Percentiles rank a stretch among this genome's conserved stretches.
These are phyloP conservation scores for Lanmaoa pseudosensibilis DNA, from an alignment of 768 basidiomycete species.

Conservation along the genomic window DNA sequence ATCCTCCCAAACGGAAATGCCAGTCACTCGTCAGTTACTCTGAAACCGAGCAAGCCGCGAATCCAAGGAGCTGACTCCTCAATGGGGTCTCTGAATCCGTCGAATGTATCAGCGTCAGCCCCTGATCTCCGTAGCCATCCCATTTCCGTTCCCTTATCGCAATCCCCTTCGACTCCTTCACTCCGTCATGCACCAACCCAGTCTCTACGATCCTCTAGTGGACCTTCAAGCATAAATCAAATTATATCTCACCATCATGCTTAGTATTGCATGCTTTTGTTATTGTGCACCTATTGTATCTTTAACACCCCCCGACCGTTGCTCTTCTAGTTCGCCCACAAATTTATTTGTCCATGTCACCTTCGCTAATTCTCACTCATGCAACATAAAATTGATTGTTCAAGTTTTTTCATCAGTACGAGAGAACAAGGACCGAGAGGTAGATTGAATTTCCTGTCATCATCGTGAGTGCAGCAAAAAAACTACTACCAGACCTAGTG, in stretches of 20 bases:
- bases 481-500: slow-evolving; percentile 9
- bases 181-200: slow-evolving; percentile 14
- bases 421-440: neutral
- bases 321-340: neutral
- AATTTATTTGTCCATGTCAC: neutral
- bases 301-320: slow-evolving; percentile 8
- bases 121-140: slow-evolving; percentile 26
- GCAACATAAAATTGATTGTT: neutral
- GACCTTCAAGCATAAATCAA: slow-evolving; percentile 29
- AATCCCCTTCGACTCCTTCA: slow-evolving; percentile 12
- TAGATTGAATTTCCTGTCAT: slow-evolving; percentile 11
- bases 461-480: slow-evolving; percentile 6
- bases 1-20: slow-evolving; percentile 27
- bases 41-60: slow-evolving; percentile 21
- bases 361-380: neutral
- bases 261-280: slow-evolving; percentile 16
- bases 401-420: no score
- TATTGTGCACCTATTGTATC: slow-evolving; percentile 29
- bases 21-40: slow-evolving; percentile 20
- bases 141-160: slow-evolving; percentile 9
- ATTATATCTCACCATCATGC: slow-evolving; percentile 18
- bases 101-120: slow-evolving; percentile 24
- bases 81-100: slow-evolving; percentile 7
- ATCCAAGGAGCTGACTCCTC: slow-evolving; percentile 4
- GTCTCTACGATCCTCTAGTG: slow-evolving; percentile 14